Evolutionary conservation across 1,139 yeast genomes (phyloP), one percentile per base, ranked within the genome.

Genomic region (Kurtzmaniella quercitrusa): DNA sequence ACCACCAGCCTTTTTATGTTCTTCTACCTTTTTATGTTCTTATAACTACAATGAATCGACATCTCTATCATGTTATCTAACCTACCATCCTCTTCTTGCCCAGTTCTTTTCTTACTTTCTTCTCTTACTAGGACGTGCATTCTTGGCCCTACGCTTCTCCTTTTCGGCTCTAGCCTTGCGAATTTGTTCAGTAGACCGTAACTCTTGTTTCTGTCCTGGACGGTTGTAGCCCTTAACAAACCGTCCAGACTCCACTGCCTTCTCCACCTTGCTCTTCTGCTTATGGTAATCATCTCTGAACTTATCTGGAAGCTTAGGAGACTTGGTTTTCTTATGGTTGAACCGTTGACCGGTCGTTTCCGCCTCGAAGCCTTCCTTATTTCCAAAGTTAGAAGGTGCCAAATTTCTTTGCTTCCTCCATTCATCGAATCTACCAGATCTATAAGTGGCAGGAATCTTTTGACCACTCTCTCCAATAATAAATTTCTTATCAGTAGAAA

Each of bases 391-490:
- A 16, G 62, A 54, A 37, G 80, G 73, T 37, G 68, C 66, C 46
- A 80, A 59, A 55, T 81, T 83, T 62, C 90, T 79, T 38, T 81
- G 80, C 52, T 82, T 77, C 59, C 84, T 85, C 98, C 98, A 93
- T 42, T 84, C 85, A 47, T 90, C 97, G 58, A 80, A 93, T 55
- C 90, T 82, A 44, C 99, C 99, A 3, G 95, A 84, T 58, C 88
- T 77, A 66, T 84, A 90, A 17, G 95, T 77, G 1, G 98, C 98
- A 3, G 98, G 97, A 45, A 94, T 82, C 62, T 80, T 81, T 56
- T 87, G 91, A 8, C 99, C 99, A 62, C 89, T 84, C 62, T 94
- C 99, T 51, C 98, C 95, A 51, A 90, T 85, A 56, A 94, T 93
- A 63, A 76, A 93, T 66, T 88, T 91, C 62, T 84, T 81, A 57